phyloP scores from a whole-genome alignment of 163 green algal species.

The Scenedesmus sp. region DNA sequence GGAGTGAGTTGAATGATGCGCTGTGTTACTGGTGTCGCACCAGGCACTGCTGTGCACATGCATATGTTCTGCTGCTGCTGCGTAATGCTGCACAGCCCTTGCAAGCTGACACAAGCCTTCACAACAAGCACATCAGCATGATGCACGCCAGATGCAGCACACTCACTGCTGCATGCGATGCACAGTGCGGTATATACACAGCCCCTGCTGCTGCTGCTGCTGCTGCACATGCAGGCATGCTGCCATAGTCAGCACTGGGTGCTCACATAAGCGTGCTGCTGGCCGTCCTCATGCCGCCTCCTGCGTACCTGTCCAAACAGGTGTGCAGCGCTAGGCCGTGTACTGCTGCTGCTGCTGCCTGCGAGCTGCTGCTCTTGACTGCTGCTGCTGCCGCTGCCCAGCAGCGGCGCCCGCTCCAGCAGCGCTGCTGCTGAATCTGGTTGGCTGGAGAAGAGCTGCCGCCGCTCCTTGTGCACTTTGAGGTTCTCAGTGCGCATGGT shows the following conservation, averaged over 20 bases:
- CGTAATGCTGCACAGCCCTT: not conserved
- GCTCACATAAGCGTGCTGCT: conserved; percentile 36
- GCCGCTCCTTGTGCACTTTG: conserved; percentile 88
- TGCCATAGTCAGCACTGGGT: not conserved
- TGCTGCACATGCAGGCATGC: not conserved
- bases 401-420: conserved; percentile 45
- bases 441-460: conserved; percentile 86
- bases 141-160: not conserved
- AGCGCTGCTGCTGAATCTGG: conserved; percentile 48
- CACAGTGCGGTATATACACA: not conserved
- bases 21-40: too few species aligned
- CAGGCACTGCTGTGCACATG: too few species aligned
- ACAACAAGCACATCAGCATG: not conserved
- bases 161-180: not conserved
- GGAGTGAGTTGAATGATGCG: too few species aligned
- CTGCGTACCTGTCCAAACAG: conserved; percentile 50
- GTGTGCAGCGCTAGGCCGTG: conserved; percentile 3
- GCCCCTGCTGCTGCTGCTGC: not conserved
- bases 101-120: not conserved
- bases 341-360: conserved; percentile 36
- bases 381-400: conserved; percentile 7
- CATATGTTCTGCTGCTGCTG: too few species aligned
- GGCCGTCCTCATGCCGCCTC: conserved; percentile 23
- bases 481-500: conserved; percentile 92
- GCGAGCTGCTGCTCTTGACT: conserved; percentile 8